Evolutionary conservation across 257 asterid species (phyloP), one percentile per base, ranked within the genome.

Genomic region (Apocynum venetum): DNA sequence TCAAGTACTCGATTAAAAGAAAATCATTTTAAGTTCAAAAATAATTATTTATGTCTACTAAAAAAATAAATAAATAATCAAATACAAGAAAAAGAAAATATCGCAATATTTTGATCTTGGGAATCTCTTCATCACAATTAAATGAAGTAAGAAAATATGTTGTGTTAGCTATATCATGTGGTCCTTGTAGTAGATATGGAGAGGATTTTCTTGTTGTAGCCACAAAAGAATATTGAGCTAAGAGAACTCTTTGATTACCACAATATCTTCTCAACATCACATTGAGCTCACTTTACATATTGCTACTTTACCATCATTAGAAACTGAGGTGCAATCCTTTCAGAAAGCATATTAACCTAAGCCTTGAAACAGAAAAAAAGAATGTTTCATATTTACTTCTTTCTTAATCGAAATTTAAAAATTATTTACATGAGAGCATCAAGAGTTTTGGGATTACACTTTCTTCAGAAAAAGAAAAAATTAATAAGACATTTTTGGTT

Each of bases 171-270:
- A 10, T 49, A 75, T 75, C 83, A 77, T 77, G 85, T 81, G 85
- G 82, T 77, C 79, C 85, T 77, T 19, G 48, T 67, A 73, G 40
- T 60, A 48, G 83, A 76, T 80, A 70, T 38, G 75, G 55, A 66
- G 60, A 69, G 14, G 76, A 74, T 74, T 80, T 80, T 80, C 74
- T 66, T 51, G 82, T 47, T 75, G 73, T 71, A 80, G 76, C 59
- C 76, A 72, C 36, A 55, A 38, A 77, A 46, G 69, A 72, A 71
- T 56, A 55, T 77, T 65, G 72, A 41, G 13, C 60, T 72, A 35
- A 76, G 12, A 52, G 71, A 68, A 66, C 60, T 76, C 78, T 70
- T 71, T 65, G 48, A 40, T 48, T 14, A 73, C 79, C 69, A 60
- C 52, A 25, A 51, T n/a, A 19, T 43, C 35, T 25, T 25, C 31